A percentile compares a stretch with the other conserved stretches of the same genome.
phyloP scores from a whole-genome alignment of 805 yeast species.

The Hanseniaspora valbyensis region DNA sequence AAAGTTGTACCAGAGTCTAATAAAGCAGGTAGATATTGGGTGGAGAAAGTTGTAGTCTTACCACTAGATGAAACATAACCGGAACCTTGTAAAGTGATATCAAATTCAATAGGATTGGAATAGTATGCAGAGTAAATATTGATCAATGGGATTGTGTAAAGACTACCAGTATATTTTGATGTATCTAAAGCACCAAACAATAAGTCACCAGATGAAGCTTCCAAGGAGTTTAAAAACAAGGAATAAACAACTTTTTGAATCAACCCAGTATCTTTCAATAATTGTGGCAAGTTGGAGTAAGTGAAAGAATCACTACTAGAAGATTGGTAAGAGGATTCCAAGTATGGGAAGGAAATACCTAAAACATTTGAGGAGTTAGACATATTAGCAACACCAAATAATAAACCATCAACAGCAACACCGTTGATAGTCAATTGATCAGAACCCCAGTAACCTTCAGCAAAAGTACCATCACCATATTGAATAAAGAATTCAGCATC shows the following conservation, averaged over 20 bases:
- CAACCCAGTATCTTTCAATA: conserved; percentile 41
- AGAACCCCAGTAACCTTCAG: conserved; percentile 44
- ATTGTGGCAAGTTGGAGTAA: conserved; percentile 54
- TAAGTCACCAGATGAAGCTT: conserved; percentile 37
- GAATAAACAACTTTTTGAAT: conserved; percentile 47
- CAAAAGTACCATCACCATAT: conserved; percentile 38
- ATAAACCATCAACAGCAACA: conserved; percentile 35
- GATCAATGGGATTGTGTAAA: conserved; percentile 39
- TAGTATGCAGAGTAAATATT: conserved; percentile 31
- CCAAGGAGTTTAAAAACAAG: conserved; percentile 34
- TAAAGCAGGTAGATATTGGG: conserved; percentile 30
- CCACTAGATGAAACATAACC: conserved; percentile 21
- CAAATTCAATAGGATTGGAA: conserved; percentile 36
- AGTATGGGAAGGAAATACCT: conserved; percentile 49
- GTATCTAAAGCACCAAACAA: conserved; percentile 57
- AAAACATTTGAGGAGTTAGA: conserved; percentile 52
- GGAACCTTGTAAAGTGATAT: conserved; percentile 38
- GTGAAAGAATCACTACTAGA: conserved; percentile 17
- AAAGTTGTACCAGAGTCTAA: conserved; percentile 53
- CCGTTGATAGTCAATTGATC: conserved; percentile 45
- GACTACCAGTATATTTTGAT: conserved; percentile 40
- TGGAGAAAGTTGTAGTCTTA: conserved; percentile 16
- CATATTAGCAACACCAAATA: conserved; percentile 52
- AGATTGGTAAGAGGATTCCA: conserved; percentile 39
- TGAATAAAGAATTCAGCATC: conserved; percentile 27